Evolutionary conservation across 345 rosid species (phyloP), one percentile per base, ranked within the genome.

Genomic region (Pugionium dolabratum): DNA sequence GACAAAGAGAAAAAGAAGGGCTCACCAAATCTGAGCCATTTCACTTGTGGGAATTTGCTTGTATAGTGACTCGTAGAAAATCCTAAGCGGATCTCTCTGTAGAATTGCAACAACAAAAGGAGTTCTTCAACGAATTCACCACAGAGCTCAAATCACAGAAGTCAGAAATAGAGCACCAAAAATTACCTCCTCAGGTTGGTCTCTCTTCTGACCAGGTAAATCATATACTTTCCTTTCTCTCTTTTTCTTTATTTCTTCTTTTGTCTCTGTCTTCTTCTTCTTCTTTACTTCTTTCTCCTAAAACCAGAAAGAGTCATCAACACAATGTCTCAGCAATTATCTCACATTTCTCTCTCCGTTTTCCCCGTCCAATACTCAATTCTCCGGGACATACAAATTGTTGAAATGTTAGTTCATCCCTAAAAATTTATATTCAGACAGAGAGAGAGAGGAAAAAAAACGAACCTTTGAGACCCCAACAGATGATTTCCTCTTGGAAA

Each of bases 21-120:
- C 88, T 91, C 76, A 91, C 96, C 97, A 94, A 79, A 91, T 57
- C 76, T 91, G 91, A 6, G 99, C 95, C 97, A 94, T 91, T 73
- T 88, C 93, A 35, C 99, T 88, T 3, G 65, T 64, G 2, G 99
- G 96, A 66, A 81, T 50, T 76, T 94, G 96, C 79, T 88, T 51
- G 72, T 80, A 79, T 56, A 94, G 79, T 1, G 97, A 66, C 75
- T 94, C 99, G 18, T 91, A 87, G 71, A 91, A 94, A 66, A 94
- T 83, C 85, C 97, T 85, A 52, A 91, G 76, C 4, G 99, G 83
- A 47, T 94, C 99, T 87, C 99, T 91, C 99, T 94, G 89, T 75
- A 66, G 58, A 59, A 59, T 11, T 32, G 59, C 69, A 44, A 40
- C 10, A 40, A 2, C 44, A 40, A 40, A 4, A 2, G 0, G 2